Base-by-base conservation (phyloP, 163 green algal species). In the Scenedesmus sp. region DNA sequence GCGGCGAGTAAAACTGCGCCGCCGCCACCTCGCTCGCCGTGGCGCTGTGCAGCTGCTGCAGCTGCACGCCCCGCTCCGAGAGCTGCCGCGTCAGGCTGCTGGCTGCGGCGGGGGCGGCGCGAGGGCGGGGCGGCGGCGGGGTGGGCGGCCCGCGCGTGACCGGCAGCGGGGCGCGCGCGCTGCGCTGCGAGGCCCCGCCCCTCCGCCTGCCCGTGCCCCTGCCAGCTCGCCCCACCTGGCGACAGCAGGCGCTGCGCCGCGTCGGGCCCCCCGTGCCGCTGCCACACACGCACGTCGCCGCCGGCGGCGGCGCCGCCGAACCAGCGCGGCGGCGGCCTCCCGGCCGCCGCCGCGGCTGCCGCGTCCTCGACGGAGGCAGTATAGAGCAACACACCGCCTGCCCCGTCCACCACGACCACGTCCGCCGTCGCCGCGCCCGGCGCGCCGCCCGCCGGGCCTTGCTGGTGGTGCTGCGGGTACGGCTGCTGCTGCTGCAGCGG, bases 21-120 rank as follows among this genome's bases (percentile, higher is more conserved):
- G n/a, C n/a, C n/a, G n/a, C n/a, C n/a, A n/a, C n/a, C n/a, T n/a
- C n/a, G n/a, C n/a, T n/a, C n/a, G n/a, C n/a, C n/a, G n/a, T n/a
- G n/a, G n/a, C n/a, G n/a, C n/a, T n/a, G n/a, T n/a, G n/a, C n/a
- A n/a, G n/a, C n/a, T n/a, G n/a, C n/a, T n/a, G n/a, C n/a, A n/a
- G n/a, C n/a, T n/a, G n/a, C n/a, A n/a, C n/a, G n/a, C 36, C 2
- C 10, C 39, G 56, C 56, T 64, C 56, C 39, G 56, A 64, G 56
- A 64, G 28, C 22, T 64, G 56, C 56, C 56, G 36, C 28, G 56
- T 44, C 14, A 64, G 56, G 56, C 56, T 64, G 56, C 28, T 17
- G 39, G 56, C 56, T 64, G 56, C 56, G 39, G 3, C 22, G 56
- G 56, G 28, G 39, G 56, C 56, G 24, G 28, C 56, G 39, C 28